Evolutionary conservation across 2,329 filamentous ascomycete species (phyloP).

Genomic region (Annulohypoxylon truncatum): DNA sequence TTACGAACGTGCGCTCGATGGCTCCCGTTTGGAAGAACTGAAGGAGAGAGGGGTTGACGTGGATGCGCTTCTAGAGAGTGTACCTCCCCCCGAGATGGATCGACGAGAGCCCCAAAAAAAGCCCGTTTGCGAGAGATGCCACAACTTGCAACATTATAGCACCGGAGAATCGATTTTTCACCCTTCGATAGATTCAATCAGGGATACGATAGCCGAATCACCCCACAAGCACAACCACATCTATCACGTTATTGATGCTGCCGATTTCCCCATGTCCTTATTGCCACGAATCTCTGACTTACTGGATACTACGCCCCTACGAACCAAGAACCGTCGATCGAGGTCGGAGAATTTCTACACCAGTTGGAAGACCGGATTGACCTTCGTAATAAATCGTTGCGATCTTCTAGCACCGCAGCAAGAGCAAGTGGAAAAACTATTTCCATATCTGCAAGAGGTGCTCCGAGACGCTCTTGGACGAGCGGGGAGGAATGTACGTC

Average conservation of each 20-base stretch:
- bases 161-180: constrained; percentile 78
- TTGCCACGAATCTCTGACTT: constrained; percentile 79
- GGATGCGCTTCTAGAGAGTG: constrained; percentile 51
- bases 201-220: constrained; percentile 86
- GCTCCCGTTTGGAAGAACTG: constrained; percentile 56
- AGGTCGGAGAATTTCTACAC: constrained; percentile 72
- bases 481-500: constrained; percentile 74
- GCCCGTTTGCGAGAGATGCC: constrained; percentile 88
- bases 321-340: constrained; percentile 83
- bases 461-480: constrained; percentile 81
- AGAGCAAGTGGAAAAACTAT: constrained; percentile 83
- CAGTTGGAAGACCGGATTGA: constrained; percentile 79
- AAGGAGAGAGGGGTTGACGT: constrained; percentile 61
- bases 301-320: constrained; percentile 77
- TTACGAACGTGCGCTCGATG: constrained; percentile 58
- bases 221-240: constrained; percentile 93
- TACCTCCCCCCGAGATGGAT: constrained; percentile 37
- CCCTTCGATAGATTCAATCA: constrained; percentile 82
- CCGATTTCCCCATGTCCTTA: constrained; percentile 95
- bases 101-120: constrained; percentile 48
- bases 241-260: constrained; percentile 94
- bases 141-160: constrained; percentile 81
- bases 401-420: constrained; percentile 88
- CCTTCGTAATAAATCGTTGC: constrained; percentile 89
- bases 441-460: constrained; percentile 84